Base-by-base conservation (phyloP, 73 alveolate species). In the Durusdinium trenchii region DNA sequence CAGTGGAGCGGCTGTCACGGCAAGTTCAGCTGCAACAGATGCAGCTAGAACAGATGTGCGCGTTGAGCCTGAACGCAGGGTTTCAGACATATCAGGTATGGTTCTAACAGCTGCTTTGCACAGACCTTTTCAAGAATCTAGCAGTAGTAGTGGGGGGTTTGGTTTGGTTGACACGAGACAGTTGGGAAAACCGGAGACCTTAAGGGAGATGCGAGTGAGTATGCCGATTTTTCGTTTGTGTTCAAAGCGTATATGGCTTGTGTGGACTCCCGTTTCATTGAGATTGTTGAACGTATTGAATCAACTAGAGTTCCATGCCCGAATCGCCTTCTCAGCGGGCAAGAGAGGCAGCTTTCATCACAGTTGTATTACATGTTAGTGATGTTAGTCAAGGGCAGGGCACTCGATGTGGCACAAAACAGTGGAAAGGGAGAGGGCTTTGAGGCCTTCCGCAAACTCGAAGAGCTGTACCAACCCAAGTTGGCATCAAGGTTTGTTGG, bases 401-500 rank as follows among this genome's bases (percentile, higher is more conserved):
- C 91, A 0, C 32, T 81, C 48, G 91, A 81, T 35, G 32, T 43
- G 47, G 46, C 43, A 14, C 35, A 45, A 45, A 81, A 81, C 3
- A 67, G 28, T 0, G 95, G 95, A 0, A 20, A n/a, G 0, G 45
- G 48, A 20, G 95, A 85, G 23, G 95, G 95, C 1, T 0, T 87
- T 46, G 84, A 87, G 38, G 51, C 48, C 28, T 86, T 36, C 84
- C 7, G 94, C 0, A 47, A 83, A 50, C 61, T 86, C 50, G 47
- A 20, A 16, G 26, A 46, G 40, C 46, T 38, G 47, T 86, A 60
- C 36, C 48, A 64, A 52, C 84, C 95, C 84, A 42, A 36, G 36
- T 46, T 86, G 48, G 84, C 82, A 0, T 54, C 83, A 4, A 1
- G 95, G 0, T 86, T 38, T 23, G 95, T 86, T 9, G 95, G 95